Percentiles rank a stretch among this genome's conserved stretches.
Conservation (phyloP, 108 stramenopile species). For the Pseudonitzschia multistriata region DNA sequence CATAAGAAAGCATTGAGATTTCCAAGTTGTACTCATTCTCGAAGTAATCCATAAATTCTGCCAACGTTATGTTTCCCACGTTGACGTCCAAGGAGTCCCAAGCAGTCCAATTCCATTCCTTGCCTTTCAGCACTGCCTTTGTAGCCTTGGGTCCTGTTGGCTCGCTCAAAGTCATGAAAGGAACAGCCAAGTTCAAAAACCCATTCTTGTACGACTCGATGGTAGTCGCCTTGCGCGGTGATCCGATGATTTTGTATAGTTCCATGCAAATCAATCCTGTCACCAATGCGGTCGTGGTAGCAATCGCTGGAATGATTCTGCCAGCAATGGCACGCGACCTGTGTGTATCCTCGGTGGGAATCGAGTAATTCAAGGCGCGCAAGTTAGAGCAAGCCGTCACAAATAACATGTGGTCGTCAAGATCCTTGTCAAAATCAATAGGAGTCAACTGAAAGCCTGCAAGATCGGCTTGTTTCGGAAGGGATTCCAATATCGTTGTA, state of each 20-base stretch:
- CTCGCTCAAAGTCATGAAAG: conserved; percentile 95
- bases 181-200: conserved; percentile 94
- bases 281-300: conserved; percentile 98
- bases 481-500: conserved; percentile 54
- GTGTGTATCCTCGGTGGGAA: conserved; percentile 97
- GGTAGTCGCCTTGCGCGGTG: conserved; percentile 81
- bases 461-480: conserved; percentile 82
- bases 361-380: conserved; percentile 94
- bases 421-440: conserved; percentile 98
- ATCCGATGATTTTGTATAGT: conserved; percentile 93
- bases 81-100: conserved; percentile 96
- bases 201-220: conserved; percentile 95
- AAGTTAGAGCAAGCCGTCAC: conserved; percentile 95
- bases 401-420: conserved; percentile 96
- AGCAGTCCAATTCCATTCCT: conserved; percentile 95
- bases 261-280: conserved; percentile 96
- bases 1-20: conserved; percentile 95
- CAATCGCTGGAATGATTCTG: conserved; percentile 98
- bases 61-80: conserved; percentile 84
- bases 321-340: conserved; percentile 97
- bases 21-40: conserved; percentile 94
- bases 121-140: conserved; percentile 78
- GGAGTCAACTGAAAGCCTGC: conserved; percentile 86
- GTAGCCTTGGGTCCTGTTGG: conserved; percentile 89
- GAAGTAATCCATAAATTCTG: conserved; percentile 90